Conservation (phyloP, 23 red algal species). For the Agarophyton chilense region DNA sequence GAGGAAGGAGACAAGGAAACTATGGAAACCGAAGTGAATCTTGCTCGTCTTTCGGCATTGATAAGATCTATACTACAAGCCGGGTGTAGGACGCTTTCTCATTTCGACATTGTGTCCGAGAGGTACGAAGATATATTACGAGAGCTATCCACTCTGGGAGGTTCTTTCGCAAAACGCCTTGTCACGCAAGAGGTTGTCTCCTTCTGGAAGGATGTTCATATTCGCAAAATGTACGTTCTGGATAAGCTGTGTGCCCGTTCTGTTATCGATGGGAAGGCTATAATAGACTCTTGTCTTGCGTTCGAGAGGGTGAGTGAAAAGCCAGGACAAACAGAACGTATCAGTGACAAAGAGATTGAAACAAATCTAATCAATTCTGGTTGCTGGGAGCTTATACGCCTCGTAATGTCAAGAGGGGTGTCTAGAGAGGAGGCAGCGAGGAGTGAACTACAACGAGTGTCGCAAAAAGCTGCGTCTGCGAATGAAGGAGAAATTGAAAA, state of each 20-base stretch:
- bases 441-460: slow-evolving; percentile 51
- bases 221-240: slow-evolving; percentile 77
- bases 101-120: slow-evolving; percentile 87
- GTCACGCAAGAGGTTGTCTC: slow-evolving; percentile 55
- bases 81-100: slow-evolving; percentile 75
- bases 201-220: slow-evolving; percentile 75
- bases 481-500: slow-evolving; percentile 82
- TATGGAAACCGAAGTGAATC: neutral
- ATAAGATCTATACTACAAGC: slow-evolving; percentile 73
- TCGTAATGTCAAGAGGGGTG: slow-evolving; percentile 46
- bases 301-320: slow-evolving; percentile 29
- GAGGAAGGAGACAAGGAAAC: neutral
- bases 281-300: slow-evolving; percentile 67
- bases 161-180: slow-evolving; percentile 39
- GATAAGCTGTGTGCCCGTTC: slow-evolving; percentile 71
- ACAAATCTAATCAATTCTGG: slow-evolving; percentile 34
- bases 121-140: slow-evolving; percentile 69
- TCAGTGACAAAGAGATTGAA: slow-evolving; percentile 28
- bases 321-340: neutral
- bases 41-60: slow-evolving; percentile 42
- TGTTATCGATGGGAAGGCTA: slow-evolving; percentile 70
- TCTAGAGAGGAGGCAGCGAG: slow-evolving; percentile 64
- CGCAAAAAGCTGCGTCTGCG: slow-evolving; percentile 61
- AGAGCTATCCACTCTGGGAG: slow-evolving; percentile 56
- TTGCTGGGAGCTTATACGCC: slow-evolving; percentile 77